Percentiles rank a stretch among this genome's conserved stretches.
These are phyloP conservation scores for Puccinia sorghi DNA, from an alignment of 1,284 basidiomycete species.

Conservation along the genomic window DNA sequence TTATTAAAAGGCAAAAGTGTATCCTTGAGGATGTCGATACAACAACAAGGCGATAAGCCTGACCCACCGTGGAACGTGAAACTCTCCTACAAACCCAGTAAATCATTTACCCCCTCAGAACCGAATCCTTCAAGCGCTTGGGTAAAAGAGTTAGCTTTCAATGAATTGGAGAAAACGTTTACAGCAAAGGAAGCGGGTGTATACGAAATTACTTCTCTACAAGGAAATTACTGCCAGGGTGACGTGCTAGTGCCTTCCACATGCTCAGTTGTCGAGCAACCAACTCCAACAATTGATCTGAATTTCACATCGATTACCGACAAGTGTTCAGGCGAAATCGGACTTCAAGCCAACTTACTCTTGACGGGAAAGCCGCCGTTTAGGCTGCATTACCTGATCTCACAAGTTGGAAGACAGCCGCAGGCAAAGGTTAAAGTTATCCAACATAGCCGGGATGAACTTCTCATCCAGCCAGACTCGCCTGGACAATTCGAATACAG, in stretches of 20 bases:
- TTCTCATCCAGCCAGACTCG: slow-evolving; percentile 80
- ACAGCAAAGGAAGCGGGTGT: slow-evolving; percentile 66
- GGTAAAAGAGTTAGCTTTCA: slow-evolving; percentile 17
- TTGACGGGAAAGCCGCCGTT: slow-evolving; percentile 89
- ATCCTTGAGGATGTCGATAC: slow-evolving; percentile 61
- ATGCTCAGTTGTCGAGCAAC: slow-evolving; percentile 45
- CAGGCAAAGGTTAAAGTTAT: slow-evolving; percentile 63
- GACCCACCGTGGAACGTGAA: slow-evolving; percentile 71
- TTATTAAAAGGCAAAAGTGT: slow-evolving; percentile 72
- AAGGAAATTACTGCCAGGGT: slow-evolving; percentile 74
- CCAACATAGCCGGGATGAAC: slow-evolving; percentile 72
- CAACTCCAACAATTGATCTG: slow-evolving; percentile 54
- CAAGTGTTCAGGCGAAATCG: slow-evolving; percentile 84
- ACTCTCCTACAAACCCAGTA: slow-evolving; percentile 66
- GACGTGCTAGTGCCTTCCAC: slow-evolving; percentile 72
- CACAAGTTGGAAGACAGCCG: slow-evolving; percentile 67
- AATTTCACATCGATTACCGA: slow-evolving; percentile 84
- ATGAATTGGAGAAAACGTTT: slow-evolving; percentile 26
- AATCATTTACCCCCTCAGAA: slow-evolving; percentile 52
- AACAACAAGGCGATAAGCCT: slow-evolving; percentile 62
- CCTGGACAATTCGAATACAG: slow-evolving; percentile 87
- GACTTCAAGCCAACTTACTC: slow-evolving; percentile 80
- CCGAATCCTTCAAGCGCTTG: neutral
- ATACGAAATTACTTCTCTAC: slow-evolving; percentile 73
- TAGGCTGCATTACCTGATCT: slow-evolving; percentile 67